Evolutionary conservation across 352 stramenopile genomes (phyloP), one percentile per base, ranked within the genome.

Genomic region (Phytophthora pistaciae): DNA sequence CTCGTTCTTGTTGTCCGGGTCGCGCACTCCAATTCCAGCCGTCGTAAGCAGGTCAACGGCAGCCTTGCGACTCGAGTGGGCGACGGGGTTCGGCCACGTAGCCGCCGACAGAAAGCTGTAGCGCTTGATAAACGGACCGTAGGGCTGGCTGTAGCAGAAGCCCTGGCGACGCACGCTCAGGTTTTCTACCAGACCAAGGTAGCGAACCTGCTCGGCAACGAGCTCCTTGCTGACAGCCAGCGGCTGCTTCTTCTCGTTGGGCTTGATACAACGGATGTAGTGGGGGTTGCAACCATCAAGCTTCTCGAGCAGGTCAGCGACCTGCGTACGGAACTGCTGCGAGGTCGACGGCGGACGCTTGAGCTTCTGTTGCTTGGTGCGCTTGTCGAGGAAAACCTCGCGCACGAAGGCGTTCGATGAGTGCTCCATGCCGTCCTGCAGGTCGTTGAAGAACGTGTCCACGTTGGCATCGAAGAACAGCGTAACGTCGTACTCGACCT

Each of bases 221-320:
- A 93, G 83, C 50, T 79, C 77, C 57, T 86, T 83, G 70, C 95
- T 84, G 36, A 91, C 83, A 31, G 76, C 68, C 21, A 92, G 70
- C n/a, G 88, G 83, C n/a, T 75, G 62, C 74, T 97, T 97, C 31
- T 93, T 79, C 53, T 97, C 89, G 64, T 98, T 98, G 2, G 90
- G 86, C 70, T 98, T 97, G 67, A 98, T 97, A 69, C 91, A 97
- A 52, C 91, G 90, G 36, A 97, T 95, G 79, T 98, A 97, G 74
- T 97, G 88, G 25, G 91, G 93, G 69, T 96, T 90, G 70, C 92
- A 98, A 16, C 82, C 84, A 60, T 95, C 90, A 31, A 98, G 75
- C 65, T 93, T 90, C 69, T 87, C 89, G 4, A 98, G 78, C 55
- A 98, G 73, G 56, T 88, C 86, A 18, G 82, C 70, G 52, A 96